Evolutionary conservation across 2,329 filamentous ascomycete genomes (phyloP), one percentile per base, ranked within the genome.

Genomic region (Bisporella sp.): DNA sequence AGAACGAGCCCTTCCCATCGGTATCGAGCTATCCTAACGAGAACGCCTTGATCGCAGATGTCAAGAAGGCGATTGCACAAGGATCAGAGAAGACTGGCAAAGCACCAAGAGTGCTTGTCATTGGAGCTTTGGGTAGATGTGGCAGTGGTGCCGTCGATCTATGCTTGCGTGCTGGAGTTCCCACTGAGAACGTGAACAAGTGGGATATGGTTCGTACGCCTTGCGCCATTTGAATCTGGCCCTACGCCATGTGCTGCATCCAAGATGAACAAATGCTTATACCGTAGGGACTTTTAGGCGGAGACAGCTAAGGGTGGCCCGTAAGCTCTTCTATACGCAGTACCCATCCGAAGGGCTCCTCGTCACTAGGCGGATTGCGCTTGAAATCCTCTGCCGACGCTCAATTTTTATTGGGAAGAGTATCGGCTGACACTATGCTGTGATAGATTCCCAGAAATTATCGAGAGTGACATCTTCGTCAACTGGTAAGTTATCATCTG

Each of bases 131-230:
- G n/a, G 85, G 87, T 41, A 82, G 91, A 58, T 96, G 91, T 65
- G 90, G 91, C 50, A 81, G 78, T 42, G 92, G 92, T 54, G 91
- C 91, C 21, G 83, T 92, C 37, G 87, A 95, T 60, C 74, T 92
- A 52, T 88, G 87, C 67, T 73, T 81, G 59, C 82, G 84, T 69
- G 84, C 84, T 11, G 91, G 90, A 51, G 75, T 92, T 45, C 75
- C 82, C 11, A 76, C 81, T 28, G 75, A 80, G 59, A 79, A 85
- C 61, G 85, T 96, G 61, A 62, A 77, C 57, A 73, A 75, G 59
- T 81, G 77, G 78, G 90, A 96, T 73, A 78, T 95, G n/a, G n/a
- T n/a, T n/a, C n/a, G n/a, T n/a, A n/a, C n/a, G n/a, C n/a, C n/a
- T n/a, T n/a, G n/a, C n/a, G n/a, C n/a, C n/a, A n/a, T n/a, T n/a